phyloP scores from a whole-genome alignment of 2,329 filamentous ascomycete genomes.

The Anthostomella pinea region DNA sequence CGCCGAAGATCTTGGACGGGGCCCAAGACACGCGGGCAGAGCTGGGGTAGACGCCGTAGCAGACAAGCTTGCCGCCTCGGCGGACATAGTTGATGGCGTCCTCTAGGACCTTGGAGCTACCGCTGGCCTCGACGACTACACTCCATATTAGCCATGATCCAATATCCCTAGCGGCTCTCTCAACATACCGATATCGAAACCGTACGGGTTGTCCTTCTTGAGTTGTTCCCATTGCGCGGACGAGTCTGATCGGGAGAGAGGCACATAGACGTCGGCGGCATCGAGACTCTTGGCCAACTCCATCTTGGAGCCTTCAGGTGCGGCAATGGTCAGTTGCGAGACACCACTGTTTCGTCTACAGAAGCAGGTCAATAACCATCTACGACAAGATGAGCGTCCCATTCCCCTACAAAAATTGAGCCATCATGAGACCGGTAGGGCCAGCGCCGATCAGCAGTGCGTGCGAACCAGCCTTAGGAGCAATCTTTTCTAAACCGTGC shows the following conservation, averaged over 20 bases:
- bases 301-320: conserved; percentile 67
- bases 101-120: conserved; percentile 66
- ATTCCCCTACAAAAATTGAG: conserved; percentile 27
- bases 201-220: conserved; percentile 64
- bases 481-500: conserved; percentile 67
- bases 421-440: conserved; percentile 59
- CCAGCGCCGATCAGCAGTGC: conserved; percentile 66
- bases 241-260: conserved; percentile 53
- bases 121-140: conserved; percentile 65
- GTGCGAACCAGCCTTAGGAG: conserved; percentile 61
- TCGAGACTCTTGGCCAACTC: conserved; percentile 60
- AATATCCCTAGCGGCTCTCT: neutral
- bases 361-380: neutral
- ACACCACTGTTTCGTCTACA: conserved; percentile 55
- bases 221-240: conserved; percentile 59
- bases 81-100: conserved; percentile 69
- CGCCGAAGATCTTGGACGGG: conserved; percentile 67
- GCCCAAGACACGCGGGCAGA: conserved; percentile 63
- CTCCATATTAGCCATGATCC: conserved; percentile 7
- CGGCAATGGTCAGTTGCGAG: conserved; percentile 67
- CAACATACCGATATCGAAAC: conserved; percentile 62
- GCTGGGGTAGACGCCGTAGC: conserved; percentile 68
- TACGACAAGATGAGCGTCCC: neutral
- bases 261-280: conserved; percentile 52
- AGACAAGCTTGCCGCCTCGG: conserved; percentile 67